Conservation (phyloP, 169 alveolate genomes). For the Plasmodium chabaudi region DNA sequence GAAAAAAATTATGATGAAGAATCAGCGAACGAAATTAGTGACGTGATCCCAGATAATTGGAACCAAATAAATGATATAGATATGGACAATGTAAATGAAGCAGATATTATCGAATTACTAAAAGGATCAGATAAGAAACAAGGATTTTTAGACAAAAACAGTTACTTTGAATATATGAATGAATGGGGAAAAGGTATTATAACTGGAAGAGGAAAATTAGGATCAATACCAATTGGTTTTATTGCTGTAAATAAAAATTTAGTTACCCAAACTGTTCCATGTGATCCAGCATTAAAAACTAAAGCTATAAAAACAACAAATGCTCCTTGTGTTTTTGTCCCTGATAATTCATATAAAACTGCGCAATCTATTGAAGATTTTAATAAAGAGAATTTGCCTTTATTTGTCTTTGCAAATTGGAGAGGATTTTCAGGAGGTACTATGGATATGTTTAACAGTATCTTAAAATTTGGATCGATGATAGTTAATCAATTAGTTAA, state of each 20-base stretch:
- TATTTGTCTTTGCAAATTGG: conserved; percentile 87
- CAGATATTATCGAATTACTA: conserved; percentile 38
- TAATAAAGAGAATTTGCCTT: conserved; percentile 87
- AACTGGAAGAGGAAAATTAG: conserved; percentile 74
- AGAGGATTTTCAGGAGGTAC: conserved; percentile 90
- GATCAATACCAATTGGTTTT: conserved; percentile 56
- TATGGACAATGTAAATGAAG: conserved; percentile 38
- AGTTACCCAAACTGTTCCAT: conserved; percentile 53
- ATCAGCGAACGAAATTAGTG: not conserved
- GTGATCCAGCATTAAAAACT: conserved; percentile 69
- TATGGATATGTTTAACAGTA: conserved; percentile 87
- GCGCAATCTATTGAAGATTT: conserved; percentile 91
- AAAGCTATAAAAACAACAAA: conserved; percentile 49
- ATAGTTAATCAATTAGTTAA: conserved; percentile 88
- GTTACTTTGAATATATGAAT: conserved; percentile 77
- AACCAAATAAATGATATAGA: conserved; percentile 79
- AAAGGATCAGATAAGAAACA: conserved; percentile 38
- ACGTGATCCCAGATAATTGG: too few relatives aligned
- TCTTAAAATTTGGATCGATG: conserved; percentile 87
- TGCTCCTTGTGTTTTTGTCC: conserved; percentile 87
- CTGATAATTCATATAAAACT: conserved; percentile 91
- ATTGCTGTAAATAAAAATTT: conserved; percentile 69
- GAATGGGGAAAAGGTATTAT: conserved; percentile 77
- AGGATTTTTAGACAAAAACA: conserved; percentile 85
- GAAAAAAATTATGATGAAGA: not conserved